phyloP scores from a whole-genome alignment of 2,329 filamentous ascomycete genomes.

The Helotiales sp. region DNA sequence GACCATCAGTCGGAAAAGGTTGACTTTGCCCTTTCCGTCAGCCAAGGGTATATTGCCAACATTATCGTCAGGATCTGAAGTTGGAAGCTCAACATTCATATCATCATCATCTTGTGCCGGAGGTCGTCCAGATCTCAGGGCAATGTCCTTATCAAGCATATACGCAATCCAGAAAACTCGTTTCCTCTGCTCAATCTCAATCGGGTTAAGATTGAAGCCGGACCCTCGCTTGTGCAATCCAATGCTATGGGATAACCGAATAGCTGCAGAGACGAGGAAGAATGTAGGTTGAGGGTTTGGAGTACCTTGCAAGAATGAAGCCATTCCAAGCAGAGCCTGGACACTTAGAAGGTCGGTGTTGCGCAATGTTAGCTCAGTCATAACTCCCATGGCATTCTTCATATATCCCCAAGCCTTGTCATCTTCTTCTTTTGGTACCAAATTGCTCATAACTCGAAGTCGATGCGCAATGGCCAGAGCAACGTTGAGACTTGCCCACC shows the following conservation, averaged over 20 bases:
- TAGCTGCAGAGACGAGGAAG: constrained; percentile 85
- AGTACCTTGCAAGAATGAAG: constrained; percentile 91
- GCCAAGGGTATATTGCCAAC: constrained; percentile 91
- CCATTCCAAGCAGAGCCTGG: constrained; percentile 90
- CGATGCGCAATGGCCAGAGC: constrained; percentile 91
- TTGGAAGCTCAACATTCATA: constrained; percentile 95
- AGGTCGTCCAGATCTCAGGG: constrained; percentile 69
- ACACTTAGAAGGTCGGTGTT: constrained; percentile 95
- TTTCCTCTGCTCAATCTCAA: constrained; percentile 89
- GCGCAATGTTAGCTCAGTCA: constrained; percentile 90
- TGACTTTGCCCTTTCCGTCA: constrained; percentile 89
- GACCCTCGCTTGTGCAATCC: constrained; percentile 92
- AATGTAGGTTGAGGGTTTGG: constrained; percentile 95
- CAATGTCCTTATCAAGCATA: constrained; percentile 72
- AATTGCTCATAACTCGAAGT: constrained; percentile 90
- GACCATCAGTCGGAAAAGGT: constrained; percentile 90
- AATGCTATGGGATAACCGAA: constrained; percentile 88
- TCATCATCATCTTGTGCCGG: constrained; percentile 75
- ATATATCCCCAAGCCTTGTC: constrained; percentile 93
- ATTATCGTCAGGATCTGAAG: constrained; percentile 85
- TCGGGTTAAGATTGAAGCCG: constrained; percentile 88
- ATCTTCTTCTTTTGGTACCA: constrained; percentile 88
- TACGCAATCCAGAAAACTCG: constrained; percentile 78
- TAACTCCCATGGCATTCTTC: constrained; percentile 94
- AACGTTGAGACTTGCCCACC: constrained; percentile 97